Evolutionary conservation across 768 basidiomycete genomes (phyloP).

Genomic region (Auricularia sp.): DNA sequence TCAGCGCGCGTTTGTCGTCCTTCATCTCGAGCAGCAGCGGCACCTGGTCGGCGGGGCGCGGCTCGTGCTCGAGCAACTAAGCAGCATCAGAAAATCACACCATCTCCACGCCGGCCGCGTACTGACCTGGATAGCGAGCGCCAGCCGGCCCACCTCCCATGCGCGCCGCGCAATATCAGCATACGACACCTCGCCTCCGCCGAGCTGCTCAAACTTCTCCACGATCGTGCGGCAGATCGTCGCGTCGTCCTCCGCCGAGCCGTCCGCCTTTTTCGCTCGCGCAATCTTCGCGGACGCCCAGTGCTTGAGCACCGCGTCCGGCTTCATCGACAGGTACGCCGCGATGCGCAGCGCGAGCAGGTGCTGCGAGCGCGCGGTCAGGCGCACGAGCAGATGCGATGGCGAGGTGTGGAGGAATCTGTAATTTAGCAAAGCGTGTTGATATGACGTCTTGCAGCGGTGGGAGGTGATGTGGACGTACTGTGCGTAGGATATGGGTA

Average conservation of each 20-base stretch:
- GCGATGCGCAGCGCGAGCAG: constrained; percentile 89
- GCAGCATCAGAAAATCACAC: neutral
- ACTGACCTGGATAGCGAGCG: constrained; percentile 73
- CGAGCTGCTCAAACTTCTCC: constrained; percentile 78
- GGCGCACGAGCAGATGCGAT: constrained; percentile 65
- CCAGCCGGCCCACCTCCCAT: constrained; percentile 77
- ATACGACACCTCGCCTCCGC: constrained; percentile 73
- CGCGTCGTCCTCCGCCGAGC: constrained; percentile 55
- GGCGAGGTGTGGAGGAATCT: constrained; percentile 82
- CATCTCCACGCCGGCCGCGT: neutral
- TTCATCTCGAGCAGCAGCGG: constrained; percentile 91
- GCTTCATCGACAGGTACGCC: constrained; percentile 68
- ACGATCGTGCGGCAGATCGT: constrained; percentile 77
- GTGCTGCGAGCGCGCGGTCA: constrained; percentile 82
- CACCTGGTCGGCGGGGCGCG: constrained; percentile 82
- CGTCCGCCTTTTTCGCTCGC: constrained; percentile 50
- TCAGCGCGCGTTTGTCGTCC: constrained; percentile 77
- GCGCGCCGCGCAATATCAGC: constrained; percentile 91
- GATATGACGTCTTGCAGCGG: too few relatives aligned
- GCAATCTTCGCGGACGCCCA: constrained; percentile 94
- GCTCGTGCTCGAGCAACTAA: constrained; percentile 86
- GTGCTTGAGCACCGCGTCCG: constrained; percentile 82
- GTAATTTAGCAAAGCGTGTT: neutral
- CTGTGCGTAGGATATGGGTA: constrained; percentile 89
- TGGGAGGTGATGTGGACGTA: constrained; percentile 28